Evolutionary conservation across 2,329 filamentous ascomycete species (phyloP), one percentile per base, ranked within the genome.

Genomic region (Tricladium varicosporioides): DNA sequence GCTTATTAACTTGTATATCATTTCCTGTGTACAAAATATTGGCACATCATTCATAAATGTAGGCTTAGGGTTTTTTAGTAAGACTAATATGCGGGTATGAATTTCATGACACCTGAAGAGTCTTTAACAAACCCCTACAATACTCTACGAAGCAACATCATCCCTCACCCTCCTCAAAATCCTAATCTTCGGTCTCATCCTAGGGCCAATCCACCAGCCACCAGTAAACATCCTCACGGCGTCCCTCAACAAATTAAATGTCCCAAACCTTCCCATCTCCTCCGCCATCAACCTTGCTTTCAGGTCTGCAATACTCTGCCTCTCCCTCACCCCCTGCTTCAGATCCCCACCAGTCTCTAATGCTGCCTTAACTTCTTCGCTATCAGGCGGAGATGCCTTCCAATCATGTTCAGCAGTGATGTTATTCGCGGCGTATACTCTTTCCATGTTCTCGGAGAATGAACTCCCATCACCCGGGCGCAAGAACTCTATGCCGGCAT

Each of bases 201-300:
- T 76, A 19, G 84, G 84, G 0, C 85, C 85, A 62, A 83, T 62
- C 84, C 85, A 88, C 81, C 83, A 86, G 0, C 85, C 85, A 1
- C 83, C 78, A 0, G 82, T 85, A 5, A 68, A 49, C 44, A 73
- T 60, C 58, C 79, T 77, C 5, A 82, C 75, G 27, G 60, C 63
- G 54, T 70, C 63, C 56, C 66, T 67, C 32, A 70, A 52, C 48
- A 67, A 42, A 50, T 59, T 58, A 53, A 61, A 68, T n/a, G 60
- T 64, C 8, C 64, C 68, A 59, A 65, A 66, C 11, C 59, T 57
- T 14, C 61, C 62, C 61, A 69, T 65, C 61, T 69, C 59, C 53
- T 62, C 53, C 19, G 60, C 55, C 54, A 65, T 15, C 50, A 65
- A 54, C 40, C 51, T 62, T n/a, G 61, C 49, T 44, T 63, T 66